Evolutionary conservation across 2,329 filamentous ascomycete species (phyloP).

Genomic region (Colletotrichum cuscutae): DNA sequence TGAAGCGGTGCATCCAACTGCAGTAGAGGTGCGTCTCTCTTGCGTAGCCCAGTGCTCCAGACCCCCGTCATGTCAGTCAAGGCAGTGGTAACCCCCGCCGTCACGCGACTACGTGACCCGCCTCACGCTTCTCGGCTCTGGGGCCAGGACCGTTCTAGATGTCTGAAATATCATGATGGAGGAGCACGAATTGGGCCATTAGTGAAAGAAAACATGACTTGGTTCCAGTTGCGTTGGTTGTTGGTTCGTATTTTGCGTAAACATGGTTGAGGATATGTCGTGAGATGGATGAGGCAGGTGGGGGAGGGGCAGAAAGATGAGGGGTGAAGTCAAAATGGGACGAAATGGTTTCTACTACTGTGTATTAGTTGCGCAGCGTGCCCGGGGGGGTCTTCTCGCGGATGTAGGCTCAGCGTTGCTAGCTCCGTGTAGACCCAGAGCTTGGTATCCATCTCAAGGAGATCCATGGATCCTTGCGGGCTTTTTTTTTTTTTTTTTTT

Average conservation of each 20-base stretch:
- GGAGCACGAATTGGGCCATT: background rate
- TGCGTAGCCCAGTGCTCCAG: conserved; percentile 8
- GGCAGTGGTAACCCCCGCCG: background rate
- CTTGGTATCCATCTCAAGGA: too few species aligned
- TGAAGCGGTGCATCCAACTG: conserved; percentile 25
- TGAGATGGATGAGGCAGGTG: too few species aligned
- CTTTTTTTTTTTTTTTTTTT: background rate
- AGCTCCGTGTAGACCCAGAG: too few species aligned
- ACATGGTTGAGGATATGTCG: too few species aligned
- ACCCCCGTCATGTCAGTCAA: background rate
- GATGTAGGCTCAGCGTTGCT: too few species aligned
- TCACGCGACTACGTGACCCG: conserved; percentile 21
- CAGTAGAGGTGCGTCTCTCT: conserved; percentile 15
- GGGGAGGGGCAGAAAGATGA: background rate
- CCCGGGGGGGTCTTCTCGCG: background rate
- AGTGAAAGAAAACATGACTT: too few species aligned
- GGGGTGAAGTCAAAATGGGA: too few species aligned
- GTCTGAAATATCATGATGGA: background rate
- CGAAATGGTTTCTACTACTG: too few species aligned
- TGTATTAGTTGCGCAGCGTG: too few species aligned
- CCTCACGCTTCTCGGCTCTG: background rate
- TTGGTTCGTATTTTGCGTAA: too few species aligned
- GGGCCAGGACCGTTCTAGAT: background rate
- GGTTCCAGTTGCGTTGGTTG: too few species aligned
- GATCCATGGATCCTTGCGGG: too few species aligned